A percentile compares a stretch with the other conserved stretches of the same genome.
These are phyloP conservation scores for Diversispora eburnea DNA, from an alignment of 192 early-diverging fungal genomes.

Conservation along the genomic window DNA sequence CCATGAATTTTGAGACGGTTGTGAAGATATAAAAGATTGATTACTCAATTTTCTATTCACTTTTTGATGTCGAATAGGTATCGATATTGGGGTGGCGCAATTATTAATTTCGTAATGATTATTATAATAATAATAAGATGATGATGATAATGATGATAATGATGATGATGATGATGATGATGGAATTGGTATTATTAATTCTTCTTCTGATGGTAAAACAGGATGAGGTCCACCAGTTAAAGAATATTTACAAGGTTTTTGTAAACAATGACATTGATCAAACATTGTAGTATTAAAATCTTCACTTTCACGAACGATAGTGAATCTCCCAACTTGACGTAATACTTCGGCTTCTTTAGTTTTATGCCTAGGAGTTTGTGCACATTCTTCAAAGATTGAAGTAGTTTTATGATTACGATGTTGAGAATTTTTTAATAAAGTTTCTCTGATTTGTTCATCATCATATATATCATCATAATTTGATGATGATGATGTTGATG, in stretches of 20 bases:
- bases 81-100: no score
- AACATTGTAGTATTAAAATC: constrained; percentile 19
- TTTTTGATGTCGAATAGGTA: no score
- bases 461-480: no score
- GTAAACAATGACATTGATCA: constrained; percentile 23
- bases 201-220: neutral
- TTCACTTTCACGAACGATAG: constrained; percentile 16
- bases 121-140: no score
- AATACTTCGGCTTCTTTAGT: constrained; percentile 14
- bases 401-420: neutral
- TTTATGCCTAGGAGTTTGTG: constrained; percentile 9
- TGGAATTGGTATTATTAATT: neutral
- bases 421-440: no score
- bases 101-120: no score
- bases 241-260: constrained; percentile 14
- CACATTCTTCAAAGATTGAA: constrained; percentile 11
- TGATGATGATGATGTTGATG: no score
- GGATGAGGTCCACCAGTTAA: constrained; percentile 2
- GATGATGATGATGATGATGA: neutral
- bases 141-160: no score
- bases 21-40: no score
- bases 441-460: no score
- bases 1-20: neutral
- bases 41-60: no score
- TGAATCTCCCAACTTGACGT: constrained; percentile 19